Percentiles rank a stretch among this genome's conserved stretches.
Evolutionary conservation across 2,329 filamentous ascomycete species (phyloP).

Genomic region (Calonectria pseudoturangicola): DNA sequence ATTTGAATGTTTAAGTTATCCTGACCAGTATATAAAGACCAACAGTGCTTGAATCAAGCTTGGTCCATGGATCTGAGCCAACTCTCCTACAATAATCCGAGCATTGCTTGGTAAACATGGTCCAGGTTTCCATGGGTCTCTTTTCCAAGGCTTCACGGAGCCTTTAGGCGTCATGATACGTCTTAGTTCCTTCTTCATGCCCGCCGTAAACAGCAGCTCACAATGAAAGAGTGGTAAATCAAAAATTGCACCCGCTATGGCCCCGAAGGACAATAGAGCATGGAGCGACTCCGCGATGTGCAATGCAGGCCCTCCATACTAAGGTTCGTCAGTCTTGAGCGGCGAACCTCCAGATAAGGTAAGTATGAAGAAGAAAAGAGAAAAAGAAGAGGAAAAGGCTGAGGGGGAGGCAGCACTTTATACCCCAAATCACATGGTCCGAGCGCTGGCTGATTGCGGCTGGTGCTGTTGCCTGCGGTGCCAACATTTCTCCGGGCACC

Average conservation of each 20-base stretch:
- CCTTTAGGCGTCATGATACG: no score
- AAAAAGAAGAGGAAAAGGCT: constrained; percentile 40
- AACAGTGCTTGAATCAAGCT: no score
- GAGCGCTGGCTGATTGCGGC: constrained; percentile 22
- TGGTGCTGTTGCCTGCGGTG: constrained; percentile 13
- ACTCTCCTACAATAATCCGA: no score
- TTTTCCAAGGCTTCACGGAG: no score
- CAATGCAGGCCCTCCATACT: constrained; percentile 72
- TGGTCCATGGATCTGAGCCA: no score
- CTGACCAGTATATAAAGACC: no score
- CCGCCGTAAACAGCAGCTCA: constrained; percentile 46
- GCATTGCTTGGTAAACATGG: no score
- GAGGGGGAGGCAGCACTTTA: constrained; percentile 4
- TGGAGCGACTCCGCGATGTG: constrained; percentile 71
- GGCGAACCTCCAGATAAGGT: constrained; percentile 67
- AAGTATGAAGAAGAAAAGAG: constrained; percentile 71
- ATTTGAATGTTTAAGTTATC: no score
- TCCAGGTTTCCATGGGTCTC: no score
- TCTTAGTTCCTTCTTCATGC: constrained; percentile 13
- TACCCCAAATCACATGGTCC: background rate
- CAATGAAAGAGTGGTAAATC: constrained; percentile 68
- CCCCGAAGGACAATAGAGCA: constrained; percentile 73
- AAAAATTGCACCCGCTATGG: constrained; percentile 74
- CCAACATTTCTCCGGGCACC: background rate
- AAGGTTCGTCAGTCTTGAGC: constrained; percentile 67